Percentiles rank a stretch among this genome's conserved stretches.
Conservation (phyloP, 495 filamentous ascomycete species). For the Aspergillus heteromorphus region DNA sequence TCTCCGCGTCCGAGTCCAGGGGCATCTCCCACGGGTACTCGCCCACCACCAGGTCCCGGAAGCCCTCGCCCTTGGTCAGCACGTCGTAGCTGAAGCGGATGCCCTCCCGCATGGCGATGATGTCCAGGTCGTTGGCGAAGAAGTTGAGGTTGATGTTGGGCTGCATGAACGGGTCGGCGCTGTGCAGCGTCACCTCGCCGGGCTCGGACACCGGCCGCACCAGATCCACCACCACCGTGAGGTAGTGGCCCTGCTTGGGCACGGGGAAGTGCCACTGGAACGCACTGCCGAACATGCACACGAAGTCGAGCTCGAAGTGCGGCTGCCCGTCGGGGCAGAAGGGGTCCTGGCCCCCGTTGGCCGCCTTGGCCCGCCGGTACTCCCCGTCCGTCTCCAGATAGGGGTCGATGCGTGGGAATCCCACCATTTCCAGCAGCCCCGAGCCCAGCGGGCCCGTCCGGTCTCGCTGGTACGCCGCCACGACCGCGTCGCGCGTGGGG, state of each 20-base stretch:
- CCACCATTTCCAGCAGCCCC: constrained; percentile 51
- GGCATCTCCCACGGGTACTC: constrained; percentile 62
- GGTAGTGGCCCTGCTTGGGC: constrained; percentile 40
- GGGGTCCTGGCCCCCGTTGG: constrained; percentile 50
- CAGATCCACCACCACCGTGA: constrained; percentile 58
- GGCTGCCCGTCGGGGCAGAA: constrained; percentile 56
- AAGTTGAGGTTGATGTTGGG: constrained; percentile 59
- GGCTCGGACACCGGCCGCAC: constrained; percentile 50
- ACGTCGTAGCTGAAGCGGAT: constrained; percentile 52
- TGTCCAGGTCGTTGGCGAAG: constrained; percentile 51
- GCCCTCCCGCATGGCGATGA: constrained; percentile 53
- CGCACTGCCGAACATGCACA: constrained; percentile 53
- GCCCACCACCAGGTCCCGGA: constrained; percentile 49
- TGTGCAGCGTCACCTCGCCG: constrained; percentile 46
- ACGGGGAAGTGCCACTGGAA: constrained; percentile 61
- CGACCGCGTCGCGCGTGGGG: constrained; percentile 37
- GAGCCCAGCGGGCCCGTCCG: constrained; percentile 47
- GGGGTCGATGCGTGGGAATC: constrained; percentile 52
- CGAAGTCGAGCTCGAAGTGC: constrained; percentile 63
- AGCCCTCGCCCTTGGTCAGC: constrained; percentile 48
- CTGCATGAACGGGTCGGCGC: constrained; percentile 44
- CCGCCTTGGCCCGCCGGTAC: constrained; percentile 45
- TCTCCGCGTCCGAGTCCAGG: constrained; percentile 46
- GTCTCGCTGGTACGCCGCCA: constrained; percentile 41
- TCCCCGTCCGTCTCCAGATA: constrained; percentile 41